Evolutionary conservation across 106 monocot genomes (phyloP).

Genomic region (Platanthera zijinensis): DNA sequence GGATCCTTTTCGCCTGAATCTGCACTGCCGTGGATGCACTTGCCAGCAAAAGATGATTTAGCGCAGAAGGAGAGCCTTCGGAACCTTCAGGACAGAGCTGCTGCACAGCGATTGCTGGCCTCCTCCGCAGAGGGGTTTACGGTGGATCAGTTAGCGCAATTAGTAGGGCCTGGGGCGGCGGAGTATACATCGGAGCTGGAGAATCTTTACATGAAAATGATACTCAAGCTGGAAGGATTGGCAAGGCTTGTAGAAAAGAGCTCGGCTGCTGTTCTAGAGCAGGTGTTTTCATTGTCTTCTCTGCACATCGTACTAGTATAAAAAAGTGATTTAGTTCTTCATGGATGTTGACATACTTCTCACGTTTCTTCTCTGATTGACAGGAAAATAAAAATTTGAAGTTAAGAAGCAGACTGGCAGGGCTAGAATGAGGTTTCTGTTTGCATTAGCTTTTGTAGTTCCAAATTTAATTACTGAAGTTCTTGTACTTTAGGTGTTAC

Average conservation of each 20-base stretch:
- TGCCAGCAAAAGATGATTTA: slow-evolving; percentile 11
- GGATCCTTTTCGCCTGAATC: slow-evolving; percentile 29
- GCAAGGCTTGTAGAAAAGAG: slow-evolving; percentile 48
- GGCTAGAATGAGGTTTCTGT: slow-evolving; percentile 10
- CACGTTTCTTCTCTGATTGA: not conserved
- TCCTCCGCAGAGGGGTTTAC: slow-evolving; percentile 32
- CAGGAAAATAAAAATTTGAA: slow-evolving; percentile 15
- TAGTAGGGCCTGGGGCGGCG: slow-evolving; percentile 25
- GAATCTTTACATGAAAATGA: slow-evolving; percentile 53
- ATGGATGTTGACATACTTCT: slow-evolving; percentile 1
- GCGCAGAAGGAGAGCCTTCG: slow-evolving; percentile 15
- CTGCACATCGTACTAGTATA: not conserved
- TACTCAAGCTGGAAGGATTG: slow-evolving; percentile 40
- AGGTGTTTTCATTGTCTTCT: slow-evolving; percentile 22
- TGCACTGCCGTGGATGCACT: slow-evolving; percentile 22
- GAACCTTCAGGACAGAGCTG: not conserved
- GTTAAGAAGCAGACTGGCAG: slow-evolving; percentile 9
- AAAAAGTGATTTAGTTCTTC: not conserved
- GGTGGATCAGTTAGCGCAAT: slow-evolving; percentile 21
- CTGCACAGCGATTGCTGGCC: slow-evolving; percentile 19
- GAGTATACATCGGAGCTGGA: slow-evolving; percentile 37
- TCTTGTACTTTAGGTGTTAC: not conserved
- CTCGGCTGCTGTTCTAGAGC: slow-evolving; percentile 42
- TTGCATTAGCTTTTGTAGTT: not conserved
- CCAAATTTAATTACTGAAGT: not conserved